These are phyloP conservation scores for Xerocomellus chrysenteron DNA, from an alignment of 768 basidiomycete genomes.

Conservation along the genomic window DNA sequence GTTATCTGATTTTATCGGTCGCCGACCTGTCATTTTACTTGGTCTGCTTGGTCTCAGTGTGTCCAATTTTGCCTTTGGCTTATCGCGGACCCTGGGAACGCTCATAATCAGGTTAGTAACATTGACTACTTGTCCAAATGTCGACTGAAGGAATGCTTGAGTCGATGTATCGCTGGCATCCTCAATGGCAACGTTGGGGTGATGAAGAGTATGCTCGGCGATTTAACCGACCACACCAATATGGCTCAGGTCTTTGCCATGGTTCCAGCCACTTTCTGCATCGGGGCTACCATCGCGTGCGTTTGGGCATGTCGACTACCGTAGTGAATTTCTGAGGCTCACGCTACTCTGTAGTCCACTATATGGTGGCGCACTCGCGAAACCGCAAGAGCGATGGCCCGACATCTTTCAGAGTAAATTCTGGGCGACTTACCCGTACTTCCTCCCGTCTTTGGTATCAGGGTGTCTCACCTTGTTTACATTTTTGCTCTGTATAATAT, in stretches of 20 bases:
- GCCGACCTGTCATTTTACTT: constrained; percentile 58
- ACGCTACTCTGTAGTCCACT: constrained; percentile 42
- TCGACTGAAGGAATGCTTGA: constrained; percentile 10
- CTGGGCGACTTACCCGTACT: constrained; percentile 38
- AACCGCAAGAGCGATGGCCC: constrained; percentile 57
- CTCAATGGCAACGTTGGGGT: constrained; percentile 49
- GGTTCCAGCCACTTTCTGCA: constrained; percentile 29
- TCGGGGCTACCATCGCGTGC: constrained; percentile 32
- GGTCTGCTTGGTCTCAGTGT: constrained; percentile 51
- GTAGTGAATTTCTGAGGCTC: not conserved
- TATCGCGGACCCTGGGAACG: constrained; percentile 54
- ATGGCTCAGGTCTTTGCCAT: constrained; percentile 37
- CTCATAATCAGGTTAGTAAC: constrained; percentile 53
- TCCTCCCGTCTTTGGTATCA: constrained; percentile 35
- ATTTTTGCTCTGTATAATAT: constrained; percentile 19
- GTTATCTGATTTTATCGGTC: constrained; percentile 56
- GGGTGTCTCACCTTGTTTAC: constrained; percentile 10
- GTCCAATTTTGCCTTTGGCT: constrained; percentile 61
- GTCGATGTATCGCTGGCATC: constrained; percentile 36
- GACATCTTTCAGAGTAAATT: constrained; percentile 41
- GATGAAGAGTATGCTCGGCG: constrained; percentile 70
- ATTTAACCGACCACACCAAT: constrained; percentile 46
- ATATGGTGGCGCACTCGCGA: constrained; percentile 55
- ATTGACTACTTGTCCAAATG: not conserved
- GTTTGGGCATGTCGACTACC: not conserved